A percentile compares a stretch with the other conserved stretches of the same genome.
Evolutionary conservation across 163 green algal species (phyloP).

Genomic region (Prototheca wickerhamii): DNA sequence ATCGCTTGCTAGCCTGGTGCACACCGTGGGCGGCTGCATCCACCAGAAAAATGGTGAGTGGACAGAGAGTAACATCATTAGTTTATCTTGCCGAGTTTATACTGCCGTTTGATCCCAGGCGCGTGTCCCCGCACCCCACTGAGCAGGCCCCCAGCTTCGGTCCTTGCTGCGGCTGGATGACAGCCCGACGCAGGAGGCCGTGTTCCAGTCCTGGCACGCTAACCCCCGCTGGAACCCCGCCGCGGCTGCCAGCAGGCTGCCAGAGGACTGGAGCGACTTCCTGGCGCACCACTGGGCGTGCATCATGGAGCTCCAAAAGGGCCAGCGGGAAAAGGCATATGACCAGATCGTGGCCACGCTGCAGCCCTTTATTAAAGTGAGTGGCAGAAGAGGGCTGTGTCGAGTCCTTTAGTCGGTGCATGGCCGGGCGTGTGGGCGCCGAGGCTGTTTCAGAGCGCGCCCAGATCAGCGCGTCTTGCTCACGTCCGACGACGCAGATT

Average conservation of each 20-base stretch:
- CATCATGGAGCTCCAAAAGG: constrained; percentile 13
- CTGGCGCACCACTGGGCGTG: constrained; percentile 16
- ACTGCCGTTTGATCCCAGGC: too few relatives aligned
- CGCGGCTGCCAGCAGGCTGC: constrained; percentile 3
- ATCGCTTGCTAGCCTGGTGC: too few relatives aligned
- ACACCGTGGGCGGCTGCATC: too few relatives aligned
- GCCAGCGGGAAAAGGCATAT: constrained; percentile 19
- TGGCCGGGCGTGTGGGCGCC: not conserved
- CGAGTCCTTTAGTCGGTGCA: too few relatives aligned
- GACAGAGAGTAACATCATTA: too few relatives aligned
- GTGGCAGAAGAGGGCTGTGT: too few relatives aligned
- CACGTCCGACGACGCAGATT: constrained; percentile 11
- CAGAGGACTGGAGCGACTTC: constrained; percentile 27
- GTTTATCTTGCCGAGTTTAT: too few relatives aligned
- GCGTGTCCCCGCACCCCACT: too few relatives aligned
- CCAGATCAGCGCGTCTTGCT: not conserved
- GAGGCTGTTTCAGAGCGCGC: not conserved
- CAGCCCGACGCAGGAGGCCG: constrained; percentile 10
- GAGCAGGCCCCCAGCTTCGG: constrained; percentile 13
- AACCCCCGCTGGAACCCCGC: constrained; percentile 11
- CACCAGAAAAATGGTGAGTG: too few relatives aligned
- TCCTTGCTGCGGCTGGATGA: constrained; percentile 21
- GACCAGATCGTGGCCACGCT: constrained; percentile 11
- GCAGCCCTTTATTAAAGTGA: constrained; percentile 25
- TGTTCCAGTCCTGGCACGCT: constrained; percentile 9